A percentile compares a stretch with the other conserved stretches of the same genome.
These are phyloP conservation scores for Pseudocercospora eumusae DNA, from an alignment of 2,329 filamentous ascomycete species.

Conservation along the genomic window DNA sequence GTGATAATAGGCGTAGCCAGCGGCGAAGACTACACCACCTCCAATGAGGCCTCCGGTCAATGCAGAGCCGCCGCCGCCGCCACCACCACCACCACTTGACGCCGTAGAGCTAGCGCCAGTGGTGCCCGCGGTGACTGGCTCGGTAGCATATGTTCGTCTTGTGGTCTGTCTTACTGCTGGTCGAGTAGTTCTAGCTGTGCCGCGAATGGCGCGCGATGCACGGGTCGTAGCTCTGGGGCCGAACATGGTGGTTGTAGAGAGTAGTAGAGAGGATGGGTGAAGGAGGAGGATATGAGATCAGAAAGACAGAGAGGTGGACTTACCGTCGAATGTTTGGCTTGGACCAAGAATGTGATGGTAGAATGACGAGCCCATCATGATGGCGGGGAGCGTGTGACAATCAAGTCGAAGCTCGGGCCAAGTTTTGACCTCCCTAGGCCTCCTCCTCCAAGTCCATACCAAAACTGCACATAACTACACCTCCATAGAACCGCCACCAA, in stretches of 20 bases:
- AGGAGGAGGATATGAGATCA: neutral
- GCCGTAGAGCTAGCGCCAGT: conserved; percentile 15
- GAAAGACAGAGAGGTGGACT: neutral
- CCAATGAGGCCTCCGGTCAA: conserved; percentile 24
- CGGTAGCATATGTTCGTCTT: conserved; percentile 20
- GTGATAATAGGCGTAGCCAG: conserved; percentile 19
- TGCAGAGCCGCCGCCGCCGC: conserved; percentile 15
- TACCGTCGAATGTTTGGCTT: neutral
- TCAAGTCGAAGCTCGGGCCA: too few relatives aligned
- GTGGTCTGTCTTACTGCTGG: conserved; percentile 8
- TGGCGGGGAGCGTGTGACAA: neutral
- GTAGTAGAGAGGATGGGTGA: neutral
- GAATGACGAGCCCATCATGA: neutral
- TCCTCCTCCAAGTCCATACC: too few relatives aligned
- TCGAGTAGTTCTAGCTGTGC: conserved; percentile 6
- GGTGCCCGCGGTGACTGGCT: conserved; percentile 3
- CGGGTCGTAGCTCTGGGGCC: conserved; percentile 22
- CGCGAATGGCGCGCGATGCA: conserved; percentile 18
- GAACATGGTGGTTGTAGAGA: conserved; percentile 11
- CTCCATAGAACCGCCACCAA: neutral
- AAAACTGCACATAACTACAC: neutral
- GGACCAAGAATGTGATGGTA: neutral
- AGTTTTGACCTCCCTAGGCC: too few relatives aligned
- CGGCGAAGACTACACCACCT: conserved; percentile 17
- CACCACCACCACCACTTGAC: conserved; percentile 14